These are phyloP conservation scores for Termitomyces sp. DNA, from an alignment of 1,284 basidiomycete genomes.

Conservation along the genomic window DNA sequence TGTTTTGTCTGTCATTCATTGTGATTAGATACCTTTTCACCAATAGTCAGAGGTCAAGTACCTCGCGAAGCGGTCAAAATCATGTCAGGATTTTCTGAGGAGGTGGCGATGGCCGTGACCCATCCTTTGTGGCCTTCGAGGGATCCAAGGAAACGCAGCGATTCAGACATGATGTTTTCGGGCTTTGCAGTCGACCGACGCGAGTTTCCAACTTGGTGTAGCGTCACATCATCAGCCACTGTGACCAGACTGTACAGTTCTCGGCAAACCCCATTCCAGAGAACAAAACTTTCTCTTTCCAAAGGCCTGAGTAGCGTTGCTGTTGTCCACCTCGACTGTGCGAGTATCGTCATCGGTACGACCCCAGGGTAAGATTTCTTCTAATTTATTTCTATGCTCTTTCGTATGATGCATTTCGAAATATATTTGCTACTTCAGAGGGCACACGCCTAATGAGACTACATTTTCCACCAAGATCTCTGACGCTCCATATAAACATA, in stretches of 20 bases:
- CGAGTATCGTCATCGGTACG: background rate
- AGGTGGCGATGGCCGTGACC: constrained; percentile 96
- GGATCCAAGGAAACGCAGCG: constrained; percentile 88
- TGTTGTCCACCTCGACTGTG: background rate
- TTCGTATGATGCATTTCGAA: constrained; percentile 20
- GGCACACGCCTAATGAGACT: constrained; percentile 42
- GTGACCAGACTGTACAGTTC: constrained; percentile 45
- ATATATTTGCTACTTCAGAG: constrained; percentile 51
- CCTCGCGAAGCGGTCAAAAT: constrained; percentile 96
- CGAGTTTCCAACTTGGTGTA: constrained; percentile 19
- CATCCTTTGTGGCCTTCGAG: constrained; percentile 95
- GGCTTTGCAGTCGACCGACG: constrained; percentile 32
- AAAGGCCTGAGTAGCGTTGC: background rate
- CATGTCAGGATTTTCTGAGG: constrained; percentile 95
- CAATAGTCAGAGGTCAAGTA: constrained; percentile 36
- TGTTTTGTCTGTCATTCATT: constrained; percentile 80
- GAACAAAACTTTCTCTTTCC: background rate
- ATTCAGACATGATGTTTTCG: constrained; percentile 71
- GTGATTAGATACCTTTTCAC: constrained; percentile 18
- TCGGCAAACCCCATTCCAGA: constrained; percentile 25
- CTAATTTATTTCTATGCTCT: background rate
- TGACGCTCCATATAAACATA: constrained; percentile 33
- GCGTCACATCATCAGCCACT: constrained; percentile 52
- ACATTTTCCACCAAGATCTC: constrained; percentile 55
- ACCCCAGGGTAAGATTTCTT: constrained; percentile 3